Evolutionary conservation across 169 alveolate genomes (phyloP).

Genomic region (Plasmodium reichenowi): DNA sequence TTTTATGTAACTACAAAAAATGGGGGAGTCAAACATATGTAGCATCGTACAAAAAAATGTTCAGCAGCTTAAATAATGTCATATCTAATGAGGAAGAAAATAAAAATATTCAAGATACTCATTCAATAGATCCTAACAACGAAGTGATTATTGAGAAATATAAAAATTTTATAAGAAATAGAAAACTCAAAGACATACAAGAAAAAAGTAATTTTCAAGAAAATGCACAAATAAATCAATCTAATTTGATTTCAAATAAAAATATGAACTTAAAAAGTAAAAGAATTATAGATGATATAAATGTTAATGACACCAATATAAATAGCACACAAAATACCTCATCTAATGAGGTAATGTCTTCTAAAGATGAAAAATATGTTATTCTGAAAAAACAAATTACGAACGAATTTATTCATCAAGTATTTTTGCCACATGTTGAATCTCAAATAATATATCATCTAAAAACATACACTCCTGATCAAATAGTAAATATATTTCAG

Average conservation of each 20-base stretch:
- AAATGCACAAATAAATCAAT: too few species aligned
- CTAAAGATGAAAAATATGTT: conserved; percentile 60
- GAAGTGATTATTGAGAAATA: conserved; percentile 33
- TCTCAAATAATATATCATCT: conserved; percentile 69
- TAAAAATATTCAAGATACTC: too few species aligned
- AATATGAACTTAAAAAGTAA: background rate
- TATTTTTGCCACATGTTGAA: conserved; percentile 73
- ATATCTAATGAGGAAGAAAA: too few species aligned
- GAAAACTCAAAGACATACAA: background rate
- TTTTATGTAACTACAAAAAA: too few species aligned
- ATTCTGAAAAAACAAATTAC: conserved; percentile 70
- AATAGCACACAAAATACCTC: background rate
- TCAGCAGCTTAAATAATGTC: too few species aligned
- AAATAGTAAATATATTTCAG: conserved; percentile 57
- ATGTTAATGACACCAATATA: background rate
- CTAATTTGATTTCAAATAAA: background rate
- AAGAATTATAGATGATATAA: background rate
- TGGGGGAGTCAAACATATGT: too few species aligned
- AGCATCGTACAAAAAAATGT: too few species aligned
- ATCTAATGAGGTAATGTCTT: background rate
- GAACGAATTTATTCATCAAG: conserved; percentile 56
- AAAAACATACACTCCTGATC: conserved; percentile 72
- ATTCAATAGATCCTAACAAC: conserved; percentile 8
- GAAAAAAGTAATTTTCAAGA: background rate
- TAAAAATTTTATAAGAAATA: conserved; percentile 17